Percentiles rank a stretch among this genome's conserved stretches.
These are phyloP conservation scores for Clarireedia sp. DNA, from an alignment of 2,329 filamentous ascomycete species.

Conservation along the genomic window DNA sequence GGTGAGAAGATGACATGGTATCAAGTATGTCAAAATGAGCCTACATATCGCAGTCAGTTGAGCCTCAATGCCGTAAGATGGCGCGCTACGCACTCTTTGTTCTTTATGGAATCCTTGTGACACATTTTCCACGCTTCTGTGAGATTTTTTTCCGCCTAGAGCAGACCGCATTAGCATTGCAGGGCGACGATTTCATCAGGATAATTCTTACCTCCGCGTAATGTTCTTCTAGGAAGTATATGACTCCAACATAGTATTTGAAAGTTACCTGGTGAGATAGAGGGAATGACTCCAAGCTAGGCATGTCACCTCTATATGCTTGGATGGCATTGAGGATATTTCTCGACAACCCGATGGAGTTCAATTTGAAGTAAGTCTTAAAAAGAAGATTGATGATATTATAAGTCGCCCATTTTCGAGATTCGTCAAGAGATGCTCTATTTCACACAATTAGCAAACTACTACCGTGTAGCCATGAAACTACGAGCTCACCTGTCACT, in stretches of 20 bases:
- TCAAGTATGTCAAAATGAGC: constrained; percentile 87
- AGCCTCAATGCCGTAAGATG: background rate
- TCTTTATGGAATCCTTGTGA: constrained; percentile 61
- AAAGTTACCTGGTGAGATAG: constrained; percentile 90
- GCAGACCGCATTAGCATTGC: background rate
- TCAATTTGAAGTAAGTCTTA: constrained; percentile 97
- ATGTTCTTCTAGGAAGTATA: constrained; percentile 92
- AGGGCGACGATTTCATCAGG: background rate
- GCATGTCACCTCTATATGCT: constrained; percentile 73
- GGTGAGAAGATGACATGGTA: constrained; percentile 86
- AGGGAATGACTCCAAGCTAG: constrained; percentile 69
- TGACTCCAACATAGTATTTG: constrained; percentile 89
- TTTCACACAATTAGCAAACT: constrained; percentile 1
- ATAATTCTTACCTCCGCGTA: constrained; percentile 59
- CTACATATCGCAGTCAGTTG: constrained; percentile 35
- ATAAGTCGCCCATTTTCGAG: constrained; percentile 97
- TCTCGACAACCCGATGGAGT: constrained; percentile 80
- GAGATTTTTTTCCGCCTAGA: constrained; percentile 71
- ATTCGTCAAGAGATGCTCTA: constrained; percentile 76
- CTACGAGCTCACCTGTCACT: constrained; percentile 64
- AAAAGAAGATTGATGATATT: constrained; percentile 90
- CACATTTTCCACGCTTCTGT: constrained; percentile 77
- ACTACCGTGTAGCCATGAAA: background rate
- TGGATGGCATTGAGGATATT: constrained; percentile 80
- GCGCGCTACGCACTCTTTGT: constrained; percentile 65